phyloP scores from a whole-genome alignment of 805 yeast genomes.

The Pichia rugopelliculosa region DNA sequence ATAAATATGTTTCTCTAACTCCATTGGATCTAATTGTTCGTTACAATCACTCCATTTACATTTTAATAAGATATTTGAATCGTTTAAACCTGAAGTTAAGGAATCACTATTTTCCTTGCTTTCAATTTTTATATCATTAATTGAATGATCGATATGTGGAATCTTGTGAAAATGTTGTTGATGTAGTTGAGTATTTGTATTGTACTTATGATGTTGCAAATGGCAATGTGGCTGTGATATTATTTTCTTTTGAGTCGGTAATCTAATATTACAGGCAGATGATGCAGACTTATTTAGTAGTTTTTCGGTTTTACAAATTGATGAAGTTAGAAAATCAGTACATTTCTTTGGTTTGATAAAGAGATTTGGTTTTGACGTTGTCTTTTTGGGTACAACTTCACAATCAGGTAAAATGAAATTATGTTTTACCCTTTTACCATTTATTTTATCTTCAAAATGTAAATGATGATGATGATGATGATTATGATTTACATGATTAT shows the following conservation, averaged over 20 bases:
- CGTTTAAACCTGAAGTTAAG: not conserved
- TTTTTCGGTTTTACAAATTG: conserved; percentile 4
- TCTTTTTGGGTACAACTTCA: not conserved
- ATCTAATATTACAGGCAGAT: not conserved
- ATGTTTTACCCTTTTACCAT: conserved; percentile 22
- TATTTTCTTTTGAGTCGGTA: conserved; percentile 9
- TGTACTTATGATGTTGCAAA: conserved; percentile 32
- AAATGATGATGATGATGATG: conserved; percentile 28
- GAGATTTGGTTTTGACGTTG: not conserved
- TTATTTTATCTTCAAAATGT: conserved; percentile 23
- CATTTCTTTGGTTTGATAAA: not conserved
- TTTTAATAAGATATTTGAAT: conserved; percentile 17
- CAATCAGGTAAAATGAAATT: conserved; percentile 25
- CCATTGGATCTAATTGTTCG: conserved; percentile 29
- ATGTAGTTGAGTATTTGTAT: conserved; percentile 23
- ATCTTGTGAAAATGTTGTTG: conserved; percentile 24
- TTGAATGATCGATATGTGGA: not conserved
- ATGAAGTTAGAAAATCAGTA: conserved; percentile 11
- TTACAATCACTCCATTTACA: conserved; percentile 71
- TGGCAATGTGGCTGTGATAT: conserved; percentile 5
- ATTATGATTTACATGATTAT: conserved; percentile 16
- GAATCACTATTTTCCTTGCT: not conserved
- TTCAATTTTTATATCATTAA: conserved; percentile 20
- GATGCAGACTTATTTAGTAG: not conserved
- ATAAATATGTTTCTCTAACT: conserved; percentile 45